Percentiles rank a stretch among this genome's conserved stretches.
Evolutionary conservation across 202 grass and related monocot genomes (phyloP).

Genomic region (Saccharum hybrid): DNA sequence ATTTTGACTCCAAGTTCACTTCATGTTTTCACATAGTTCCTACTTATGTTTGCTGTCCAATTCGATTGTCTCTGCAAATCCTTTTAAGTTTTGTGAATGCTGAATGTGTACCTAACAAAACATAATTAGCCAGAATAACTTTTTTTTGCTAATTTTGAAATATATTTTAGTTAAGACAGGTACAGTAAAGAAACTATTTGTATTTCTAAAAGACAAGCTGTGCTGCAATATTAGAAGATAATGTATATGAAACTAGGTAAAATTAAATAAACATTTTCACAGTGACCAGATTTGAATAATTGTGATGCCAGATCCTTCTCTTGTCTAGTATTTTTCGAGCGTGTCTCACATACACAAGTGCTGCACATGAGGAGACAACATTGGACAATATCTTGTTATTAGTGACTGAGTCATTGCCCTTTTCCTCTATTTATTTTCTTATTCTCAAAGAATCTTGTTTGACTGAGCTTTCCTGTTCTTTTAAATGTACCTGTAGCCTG

Average conservation of each 20-base stretch:
- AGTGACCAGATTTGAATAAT: slow-evolving; percentile 18
- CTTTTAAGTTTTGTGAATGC: slow-evolving; percentile 9
- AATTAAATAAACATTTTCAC: slow-evolving; percentile 20
- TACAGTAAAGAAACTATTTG: not conserved
- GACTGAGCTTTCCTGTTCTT: not conserved
- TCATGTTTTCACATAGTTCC: slow-evolving; percentile 10
- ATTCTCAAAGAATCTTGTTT: slow-evolving; percentile 11
- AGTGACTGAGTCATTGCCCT: slow-evolving; percentile 11
- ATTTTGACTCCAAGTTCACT: slow-evolving; percentile 14
- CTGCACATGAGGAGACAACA: not conserved
- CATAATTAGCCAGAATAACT: not conserved
- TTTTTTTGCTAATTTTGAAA: not conserved
- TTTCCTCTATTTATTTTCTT: not conserved
- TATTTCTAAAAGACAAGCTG: slow-evolving; percentile 22
- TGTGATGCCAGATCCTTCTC: not conserved
- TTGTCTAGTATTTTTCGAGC: not conserved
- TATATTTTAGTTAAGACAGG: slow-evolving; percentile 15
- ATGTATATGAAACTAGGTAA: slow-evolving; percentile 20
- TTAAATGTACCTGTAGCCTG: not conserved
- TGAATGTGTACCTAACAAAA: slow-evolving; percentile 9
- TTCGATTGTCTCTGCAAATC: not conserved
- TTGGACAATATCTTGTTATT: slow-evolving; percentile 29
- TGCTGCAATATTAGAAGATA: not conserved
- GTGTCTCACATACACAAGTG: slow-evolving; percentile 18
- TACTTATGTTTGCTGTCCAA: not conserved